Percentiles rank a stretch among this genome's conserved stretches.
These are phyloP conservation scores for Leptodermis oblonga DNA, from an alignment of 257 asterid species.

Conservation along the genomic window DNA sequence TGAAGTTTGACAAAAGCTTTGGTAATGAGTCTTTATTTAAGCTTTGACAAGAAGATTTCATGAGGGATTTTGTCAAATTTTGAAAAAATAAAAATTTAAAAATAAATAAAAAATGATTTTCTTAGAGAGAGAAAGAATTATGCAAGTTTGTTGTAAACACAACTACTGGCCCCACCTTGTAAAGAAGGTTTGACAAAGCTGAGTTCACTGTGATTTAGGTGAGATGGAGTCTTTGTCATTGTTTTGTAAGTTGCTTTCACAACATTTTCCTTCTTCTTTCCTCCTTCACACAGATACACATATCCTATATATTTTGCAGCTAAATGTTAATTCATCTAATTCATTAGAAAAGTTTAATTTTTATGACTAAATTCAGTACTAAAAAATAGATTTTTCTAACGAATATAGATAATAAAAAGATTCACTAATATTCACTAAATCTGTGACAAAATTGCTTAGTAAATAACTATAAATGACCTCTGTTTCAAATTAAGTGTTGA, in stretches of 20 bases:
- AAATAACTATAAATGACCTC: no score
- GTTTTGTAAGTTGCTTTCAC: constrained; percentile 16
- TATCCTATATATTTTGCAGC: constrained; percentile 4
- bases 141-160: constrained; percentile 15
- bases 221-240: constrained; percentile 39
- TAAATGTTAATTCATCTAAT: constrained; percentile 2
- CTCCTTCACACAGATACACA: not conserved
- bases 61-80: constrained; percentile 19
- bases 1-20: constrained; percentile 42
- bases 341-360: no score
- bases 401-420: no score
- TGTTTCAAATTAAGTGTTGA: no score
- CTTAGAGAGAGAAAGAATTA: constrained; percentile 13
- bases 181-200: constrained; percentile 54
- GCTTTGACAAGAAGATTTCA: constrained; percentile 60
- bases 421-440: no score
- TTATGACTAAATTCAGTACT: no score
- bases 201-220: constrained; percentile 21
- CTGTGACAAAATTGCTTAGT: no score
- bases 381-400: no score
- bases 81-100: not conserved
- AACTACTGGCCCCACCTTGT: constrained; percentile 34
- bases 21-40: constrained; percentile 43
- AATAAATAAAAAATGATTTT: not conserved
- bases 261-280: constrained; percentile 14